Percentiles rank a stretch among this genome's conserved stretches.
These are phyloP conservation scores for Limonomyces culmigenus DNA, from an alignment of 1,284 basidiomycete species.

Conservation along the genomic window DNA sequence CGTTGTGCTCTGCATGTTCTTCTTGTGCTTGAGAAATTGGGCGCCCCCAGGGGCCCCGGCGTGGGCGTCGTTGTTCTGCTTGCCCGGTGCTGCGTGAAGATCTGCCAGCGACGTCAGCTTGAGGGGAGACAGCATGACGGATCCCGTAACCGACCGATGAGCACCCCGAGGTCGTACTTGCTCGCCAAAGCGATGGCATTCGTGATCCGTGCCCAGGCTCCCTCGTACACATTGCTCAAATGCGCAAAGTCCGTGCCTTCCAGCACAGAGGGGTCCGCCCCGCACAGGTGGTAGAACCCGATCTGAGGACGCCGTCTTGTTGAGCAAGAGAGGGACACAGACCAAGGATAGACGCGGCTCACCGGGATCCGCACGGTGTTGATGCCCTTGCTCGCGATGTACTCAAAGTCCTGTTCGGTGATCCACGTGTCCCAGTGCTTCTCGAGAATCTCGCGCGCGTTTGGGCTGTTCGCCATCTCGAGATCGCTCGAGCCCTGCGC, in stretches of 20 bases:
- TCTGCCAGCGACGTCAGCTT: constrained; percentile 20
- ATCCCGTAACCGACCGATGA: constrained; percentile 36
- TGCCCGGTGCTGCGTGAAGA: constrained; percentile 63
- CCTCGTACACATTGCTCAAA: constrained; percentile 39
- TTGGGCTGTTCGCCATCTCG: constrained; percentile 37
- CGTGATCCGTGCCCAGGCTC: constrained; percentile 62
- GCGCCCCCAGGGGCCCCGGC: constrained; percentile 37
- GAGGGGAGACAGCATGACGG: neutral
- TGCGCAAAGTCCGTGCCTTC: constrained; percentile 58
- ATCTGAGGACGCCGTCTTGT: constrained; percentile 29
- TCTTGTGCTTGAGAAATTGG: constrained; percentile 30
- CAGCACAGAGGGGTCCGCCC: constrained; percentile 42
- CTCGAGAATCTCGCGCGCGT: neutral
- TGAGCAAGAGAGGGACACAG: neutral
- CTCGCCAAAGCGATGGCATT: constrained; percentile 48
- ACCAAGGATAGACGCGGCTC: constrained; percentile 11
- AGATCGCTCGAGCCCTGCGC: constrained; percentile 53
- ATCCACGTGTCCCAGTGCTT: neutral
- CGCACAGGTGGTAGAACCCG: constrained; percentile 61
- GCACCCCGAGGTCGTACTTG: constrained; percentile 54
- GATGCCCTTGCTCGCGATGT: constrained; percentile 52
- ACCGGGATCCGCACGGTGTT: constrained; percentile 79
- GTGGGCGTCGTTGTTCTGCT: constrained; percentile 53
- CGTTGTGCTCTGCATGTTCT: constrained; percentile 40
- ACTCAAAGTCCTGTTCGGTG: neutral